These are phyloP conservation scores for Zizania palustris DNA, from an alignment of 202 grass and related monocot species.

Conservation along the genomic window DNA sequence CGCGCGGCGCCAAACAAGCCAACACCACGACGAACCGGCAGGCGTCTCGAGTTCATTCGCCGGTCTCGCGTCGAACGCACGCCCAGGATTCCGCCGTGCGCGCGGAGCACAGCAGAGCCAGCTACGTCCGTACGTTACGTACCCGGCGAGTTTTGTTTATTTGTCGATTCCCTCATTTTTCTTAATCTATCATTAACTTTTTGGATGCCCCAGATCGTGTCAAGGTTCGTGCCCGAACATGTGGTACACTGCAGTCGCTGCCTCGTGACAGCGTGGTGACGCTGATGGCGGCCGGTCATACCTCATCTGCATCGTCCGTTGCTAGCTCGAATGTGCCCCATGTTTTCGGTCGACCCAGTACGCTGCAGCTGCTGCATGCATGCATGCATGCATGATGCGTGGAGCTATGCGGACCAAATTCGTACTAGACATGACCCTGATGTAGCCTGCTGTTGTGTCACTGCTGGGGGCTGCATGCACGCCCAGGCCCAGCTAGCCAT, in stretches of 20 bases:
- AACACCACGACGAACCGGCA: slow-evolving; percentile 38
- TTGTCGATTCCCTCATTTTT: too few relatives aligned
- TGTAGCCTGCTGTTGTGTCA: slow-evolving; percentile 6
- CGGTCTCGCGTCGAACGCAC: slow-evolving; percentile 33
- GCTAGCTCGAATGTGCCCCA: slow-evolving; percentile 24
- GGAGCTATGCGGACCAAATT: slow-evolving; percentile 26
- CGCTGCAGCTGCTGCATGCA: background rate
- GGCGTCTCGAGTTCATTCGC: slow-evolving; percentile 48
- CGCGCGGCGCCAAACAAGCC: slow-evolving; percentile 18
- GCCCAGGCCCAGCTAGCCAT: background rate
- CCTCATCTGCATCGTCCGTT: slow-evolving; percentile 35
- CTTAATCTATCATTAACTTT: too few relatives aligned
- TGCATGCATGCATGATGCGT: background rate
- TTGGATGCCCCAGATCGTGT: too few relatives aligned
- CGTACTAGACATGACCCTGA: slow-evolving; percentile 21
- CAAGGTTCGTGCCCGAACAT: too few relatives aligned
- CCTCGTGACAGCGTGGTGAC: slow-evolving; percentile 36
- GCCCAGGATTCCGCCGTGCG: background rate
- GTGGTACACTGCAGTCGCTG: background rate
- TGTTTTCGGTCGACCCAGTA: slow-evolving; percentile 12
- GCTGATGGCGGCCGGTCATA: slow-evolving; percentile 43
- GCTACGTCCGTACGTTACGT: background rate
- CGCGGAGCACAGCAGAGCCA: background rate
- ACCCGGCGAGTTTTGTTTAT: too few relatives aligned
- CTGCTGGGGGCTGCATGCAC: background rate